Evolutionary conservation across 768 basidiomycete genomes (phyloP), one percentile per base, ranked within the genome.

Genomic region (Leccinum uliginosum): DNA sequence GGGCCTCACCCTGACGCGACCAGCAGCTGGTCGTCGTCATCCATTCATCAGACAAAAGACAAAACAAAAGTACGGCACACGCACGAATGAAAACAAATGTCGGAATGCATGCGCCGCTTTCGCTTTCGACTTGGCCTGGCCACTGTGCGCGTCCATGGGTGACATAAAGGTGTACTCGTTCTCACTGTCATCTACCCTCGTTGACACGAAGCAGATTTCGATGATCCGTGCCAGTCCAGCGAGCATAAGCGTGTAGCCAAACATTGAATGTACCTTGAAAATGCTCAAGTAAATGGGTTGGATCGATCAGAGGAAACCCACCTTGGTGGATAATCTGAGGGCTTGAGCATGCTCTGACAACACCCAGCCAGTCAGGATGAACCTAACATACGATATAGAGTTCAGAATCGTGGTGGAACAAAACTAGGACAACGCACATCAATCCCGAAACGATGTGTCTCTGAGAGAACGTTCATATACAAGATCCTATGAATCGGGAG

Each of bases 341-440:
- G 82, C 84, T 74, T 98, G 94, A 0, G 82, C 83, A 61, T 97
- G 94, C 43, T 91, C 85, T 0, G 89, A 89, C 90, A 97, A 95
- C 0, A 87, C 93, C 86, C 90, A 96, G 5, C 94, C 95, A 0
- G 95, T 97, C 57, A 97, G 76, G 57, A 93, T 85, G 61, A 95
- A 86, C 49, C 89, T 93, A 57, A 34, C 43, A 12, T 43, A 5
- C 57, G 5, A 11, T 10, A 43, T 5, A 46, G 35, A 30, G 29
- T 51, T 51, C 24, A 19, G 19, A 50, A 40, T 53, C 6, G n/a
- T 43, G 1, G 40, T 19, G 10, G 40, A 43, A 21, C 8, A 17
- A 11, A 26, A 29, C 9, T 8, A 53, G 29, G 27, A 47, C 49
- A 15, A 71, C 83, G 64, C 58, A 93, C 91, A 94, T 91, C 32